Base-by-base conservation (phyloP, 495 filamentous ascomycete species). In the Hypoxylon lienhwacheense region DNA sequence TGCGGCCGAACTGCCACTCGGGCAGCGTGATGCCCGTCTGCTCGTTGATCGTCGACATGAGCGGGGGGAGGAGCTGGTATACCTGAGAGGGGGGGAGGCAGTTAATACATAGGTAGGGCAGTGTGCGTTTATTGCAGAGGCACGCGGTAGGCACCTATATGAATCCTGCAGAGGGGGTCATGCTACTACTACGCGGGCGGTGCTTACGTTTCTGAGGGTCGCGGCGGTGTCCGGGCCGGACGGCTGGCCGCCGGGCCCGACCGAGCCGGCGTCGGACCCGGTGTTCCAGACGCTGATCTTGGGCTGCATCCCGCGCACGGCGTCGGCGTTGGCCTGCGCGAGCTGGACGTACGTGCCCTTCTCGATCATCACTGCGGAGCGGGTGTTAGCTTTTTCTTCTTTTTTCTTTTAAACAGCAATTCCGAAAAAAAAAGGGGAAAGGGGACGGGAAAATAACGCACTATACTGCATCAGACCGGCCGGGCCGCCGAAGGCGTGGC, bases 231-330 rank as follows among this genome's bases (percentile, higher is more conserved):
- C 66, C 32, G 66, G 67, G 36, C 56, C 55, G 22, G 64, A 65
- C n/a, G 57, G 61, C 7, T 55, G 67, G 6, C 56, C 70, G 11
- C 59, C 71, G 19, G 65, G 65, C 19, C 58, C 53, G 24, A 39
- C 50, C 21, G 57, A 61, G 15, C 71, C 70, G 7, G 63, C 68
- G 44, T 75, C 72, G 39, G 69, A 68, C 15, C 85, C 87, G 24
- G 89, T 91, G 68, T 91, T 91, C 89, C 89, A 93, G 7, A 90
- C 79, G 39, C 82, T 89, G 70, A 93, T 93, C 83, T 91, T 93
- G 46, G 89, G 89, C 61, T 89, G 81, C 58, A 93, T 71, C 39
- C 89, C 89, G 34, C 83, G 74, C 68, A 93, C 80, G 16, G 88
- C 89, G 29, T 73, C 59, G 16, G 85, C 89, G 59, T 88, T 88